phyloP scores from a whole-genome alignment of 257 asterid species.

The Solanum ahanhuiri region DNA sequence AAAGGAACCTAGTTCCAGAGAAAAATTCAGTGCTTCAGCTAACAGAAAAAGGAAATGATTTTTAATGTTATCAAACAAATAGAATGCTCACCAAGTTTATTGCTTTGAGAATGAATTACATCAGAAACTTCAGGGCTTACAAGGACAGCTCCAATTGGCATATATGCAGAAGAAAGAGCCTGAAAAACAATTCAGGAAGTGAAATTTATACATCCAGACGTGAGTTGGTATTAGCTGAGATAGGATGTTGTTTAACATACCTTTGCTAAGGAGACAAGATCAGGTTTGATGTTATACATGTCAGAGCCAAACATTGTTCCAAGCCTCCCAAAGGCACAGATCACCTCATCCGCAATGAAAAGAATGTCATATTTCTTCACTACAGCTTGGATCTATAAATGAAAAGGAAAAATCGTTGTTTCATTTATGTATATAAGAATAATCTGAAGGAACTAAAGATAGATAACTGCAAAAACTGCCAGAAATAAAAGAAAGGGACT shows the following conservation, averaged over 20 bases:
- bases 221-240: neutral
- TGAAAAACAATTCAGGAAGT: conserved; percentile 3
- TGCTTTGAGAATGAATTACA: conserved; percentile 85
- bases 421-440: neutral
- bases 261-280: conserved; percentile 88
- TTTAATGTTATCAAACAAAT: neutral
- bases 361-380: conserved; percentile 76
- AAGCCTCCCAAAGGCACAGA: conserved; percentile 92
- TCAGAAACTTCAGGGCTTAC: conserved; percentile 71
- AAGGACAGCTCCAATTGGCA: conserved; percentile 95
- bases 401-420: neutral
- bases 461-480: neutral
- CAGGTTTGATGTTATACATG: conserved; percentile 83
- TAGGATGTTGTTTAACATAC: conserved; percentile 12
- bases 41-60: neutral
- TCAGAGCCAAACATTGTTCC: conserved; percentile 95
- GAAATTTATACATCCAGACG: neutral
- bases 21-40: neutral
- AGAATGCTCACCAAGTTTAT: conserved; percentile 54
- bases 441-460: neutral
- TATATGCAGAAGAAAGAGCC: conserved; percentile 93
- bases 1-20: conserved; percentile 43
- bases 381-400: conserved; percentile 71
- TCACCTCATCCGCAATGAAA: conserved; percentile 91
- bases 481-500: neutral